Base-by-base conservation (phyloP, 148 eudicot species). In the Rhododendron kiyosumense region DNA sequence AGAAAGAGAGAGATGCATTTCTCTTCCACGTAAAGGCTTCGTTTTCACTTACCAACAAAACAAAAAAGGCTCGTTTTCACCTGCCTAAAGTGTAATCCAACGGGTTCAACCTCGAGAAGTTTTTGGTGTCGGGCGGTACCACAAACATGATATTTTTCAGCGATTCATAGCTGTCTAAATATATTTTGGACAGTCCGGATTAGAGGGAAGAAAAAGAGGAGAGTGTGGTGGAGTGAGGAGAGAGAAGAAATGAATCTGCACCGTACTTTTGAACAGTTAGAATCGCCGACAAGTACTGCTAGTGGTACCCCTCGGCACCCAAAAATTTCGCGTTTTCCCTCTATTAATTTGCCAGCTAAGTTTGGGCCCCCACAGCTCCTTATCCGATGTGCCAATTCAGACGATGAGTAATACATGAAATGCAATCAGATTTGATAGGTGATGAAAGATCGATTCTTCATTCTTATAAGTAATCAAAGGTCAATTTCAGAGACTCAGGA, bases 121-220 rank as follows among this genome's bases (percentile, higher is more conserved):
- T 51, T 51, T 51, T 51, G 57, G 57, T 51, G 18, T 2, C 4
- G 15, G 57, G 18, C 3, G 2, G 52, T 48, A 48, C 52, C 14
- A 48, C 52, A 48, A 14, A 12, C 14, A 14, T 48, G 43, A 41
- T 5, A 41, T 41, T 0, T 7, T 41, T 41, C 7, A 0, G 7
- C 0, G 0, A 41, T 41, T 5, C 7, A n/a, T 0, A 49, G 52
- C 12, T 0, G 14, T 49, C 0, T 0, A 49, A 12, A 49, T 0
- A 0, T 49, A 11, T 49, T 49, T 49, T 49, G 14, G 15, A 12
- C 15, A 2, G 2, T 49, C 0, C 8, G 15, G 0, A 49, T 10
- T 52, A 13, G 4, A 52, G 4, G 15, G 0, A 52, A 4, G 1
- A 52, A 52, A 52, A 52, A 13, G 12, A 14, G 18, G 4, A 14